Conservation (phyloP, 2,329 filamentous ascomycete genomes). For the Fusarium pseudograminearum region DNA sequence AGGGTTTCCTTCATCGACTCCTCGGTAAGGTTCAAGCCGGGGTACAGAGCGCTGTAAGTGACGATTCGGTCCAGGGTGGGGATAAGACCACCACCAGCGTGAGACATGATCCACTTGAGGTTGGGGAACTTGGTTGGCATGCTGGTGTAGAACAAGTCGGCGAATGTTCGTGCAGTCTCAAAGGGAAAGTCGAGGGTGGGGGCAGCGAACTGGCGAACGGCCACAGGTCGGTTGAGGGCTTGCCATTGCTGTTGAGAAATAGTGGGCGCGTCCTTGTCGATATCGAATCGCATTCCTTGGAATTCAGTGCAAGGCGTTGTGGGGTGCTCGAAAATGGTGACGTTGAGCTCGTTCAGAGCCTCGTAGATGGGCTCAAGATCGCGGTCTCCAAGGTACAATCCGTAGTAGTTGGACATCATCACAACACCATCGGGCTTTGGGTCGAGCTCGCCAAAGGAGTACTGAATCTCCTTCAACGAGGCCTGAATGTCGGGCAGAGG, state of each 20-base stretch:
- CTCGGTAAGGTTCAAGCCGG: constrained; percentile 14
- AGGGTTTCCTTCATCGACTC: constrained; percentile 12
- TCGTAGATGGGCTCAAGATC: constrained; percentile 18
- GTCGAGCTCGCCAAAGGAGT: not conserved
- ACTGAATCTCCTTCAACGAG: constrained; percentile 12
- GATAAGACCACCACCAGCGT: constrained; percentile 44
- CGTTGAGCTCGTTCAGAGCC: constrained; percentile 1
- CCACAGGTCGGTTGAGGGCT: constrained; percentile 18
- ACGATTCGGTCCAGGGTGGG: constrained; percentile 41
- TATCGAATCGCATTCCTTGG: constrained; percentile 7
- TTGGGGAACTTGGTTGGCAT: constrained; percentile 41
- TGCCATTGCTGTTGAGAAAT: constrained; percentile 20
- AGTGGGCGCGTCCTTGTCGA: not conserved
- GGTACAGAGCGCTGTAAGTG: constrained; percentile 21
- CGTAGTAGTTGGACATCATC: constrained; percentile 30
- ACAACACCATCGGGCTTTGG: constrained; percentile 13
- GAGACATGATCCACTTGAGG: constrained; percentile 46
- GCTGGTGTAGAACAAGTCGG: constrained; percentile 36
- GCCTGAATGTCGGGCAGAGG: constrained; percentile 14
- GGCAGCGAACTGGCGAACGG: constrained; percentile 16
- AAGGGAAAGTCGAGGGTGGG: constrained; percentile 21
- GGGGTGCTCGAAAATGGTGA: constrained; percentile 28
- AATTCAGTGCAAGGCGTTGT: constrained; percentile 23
- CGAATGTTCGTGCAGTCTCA: constrained; percentile 36
- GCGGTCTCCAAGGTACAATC: constrained; percentile 10